phyloP scores from a whole-genome alignment of 2,329 filamentous ascomycete species.

The Alternaria tenuissima region DNA sequence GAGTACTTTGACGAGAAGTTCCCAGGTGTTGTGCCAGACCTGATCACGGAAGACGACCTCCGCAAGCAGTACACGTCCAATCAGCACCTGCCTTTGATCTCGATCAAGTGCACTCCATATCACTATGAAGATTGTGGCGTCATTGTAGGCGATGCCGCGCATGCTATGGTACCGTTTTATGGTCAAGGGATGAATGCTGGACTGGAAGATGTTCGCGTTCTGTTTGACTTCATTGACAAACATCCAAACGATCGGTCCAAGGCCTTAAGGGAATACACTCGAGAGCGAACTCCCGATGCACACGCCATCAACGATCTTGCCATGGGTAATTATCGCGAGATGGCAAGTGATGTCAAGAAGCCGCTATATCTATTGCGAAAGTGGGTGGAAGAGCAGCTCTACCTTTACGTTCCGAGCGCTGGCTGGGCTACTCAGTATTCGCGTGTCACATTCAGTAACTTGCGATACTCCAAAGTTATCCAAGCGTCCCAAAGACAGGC shows the following conservation, averaged over 20 bases:
- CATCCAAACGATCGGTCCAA: constrained; percentile 56
- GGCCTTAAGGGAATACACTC: constrained; percentile 77
- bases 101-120: constrained; percentile 90
- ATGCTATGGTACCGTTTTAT: constrained; percentile 98
- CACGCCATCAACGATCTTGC: constrained; percentile 93
- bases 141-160: constrained; percentile 91
- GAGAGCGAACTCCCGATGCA: constrained; percentile 76
- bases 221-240: constrained; percentile 83
- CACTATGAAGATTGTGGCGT: constrained; percentile 80
- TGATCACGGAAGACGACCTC: constrained; percentile 74
- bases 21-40: constrained; percentile 76
- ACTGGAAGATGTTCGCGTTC: constrained; percentile 88
- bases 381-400: constrained; percentile 82
- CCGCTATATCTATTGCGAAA: constrained; percentile 83
- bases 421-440: constrained; percentile 95
- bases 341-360: constrained; percentile 85
- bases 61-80: constrained; percentile 79
- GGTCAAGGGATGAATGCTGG: constrained; percentile 98
- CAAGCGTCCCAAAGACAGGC: constrained; percentile 64
- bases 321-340: constrained; percentile 90
- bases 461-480: constrained; percentile 86
- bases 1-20: constrained; percentile 84
- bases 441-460: constrained; percentile 91
- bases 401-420: constrained; percentile 74
- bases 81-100: constrained; percentile 91